Evolutionary conservation across 345 rosid genomes (phyloP).

Genomic region (Nasturtium officinale): DNA sequence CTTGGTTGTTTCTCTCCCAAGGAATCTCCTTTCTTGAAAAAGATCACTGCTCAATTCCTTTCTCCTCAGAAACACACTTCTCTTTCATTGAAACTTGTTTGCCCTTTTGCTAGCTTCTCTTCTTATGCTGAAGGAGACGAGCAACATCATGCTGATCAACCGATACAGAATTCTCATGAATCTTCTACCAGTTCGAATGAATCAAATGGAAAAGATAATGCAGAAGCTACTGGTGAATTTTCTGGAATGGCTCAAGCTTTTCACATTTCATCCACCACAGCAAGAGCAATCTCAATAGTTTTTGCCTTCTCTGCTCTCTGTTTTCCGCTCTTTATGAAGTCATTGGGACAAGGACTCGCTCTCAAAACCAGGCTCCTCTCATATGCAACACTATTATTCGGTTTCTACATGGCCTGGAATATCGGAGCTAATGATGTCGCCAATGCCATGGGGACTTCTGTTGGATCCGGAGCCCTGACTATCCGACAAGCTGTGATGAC

Average conservation of each 20-base stretch:
- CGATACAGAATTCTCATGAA: constrained; percentile 34
- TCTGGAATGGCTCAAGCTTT: constrained; percentile 88
- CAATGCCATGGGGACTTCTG: constrained; percentile 98
- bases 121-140: constrained; percentile 74
- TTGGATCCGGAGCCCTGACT: constrained; percentile 88
- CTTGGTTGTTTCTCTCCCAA: constrained; percentile 36
- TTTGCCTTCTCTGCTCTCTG: constrained; percentile 73
- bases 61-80: constrained; percentile 44
- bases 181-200: constrained; percentile 10
- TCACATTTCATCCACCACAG: constrained; percentile 67
- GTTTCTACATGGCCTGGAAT: constrained; percentile 99
- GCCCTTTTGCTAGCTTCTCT: constrained; percentile 68
- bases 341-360: constrained; percentile 60
- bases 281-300: constrained; percentile 60
- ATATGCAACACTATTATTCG: constrained; percentile 73
- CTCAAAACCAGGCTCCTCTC: constrained; percentile 71
- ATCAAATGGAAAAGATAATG: constrained; percentile 40
- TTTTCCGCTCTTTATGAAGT: constrained; percentile 77
- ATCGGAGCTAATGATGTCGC: constrained; percentile 99
- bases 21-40: constrained; percentile 44
- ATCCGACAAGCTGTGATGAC: constrained; percentile 84
- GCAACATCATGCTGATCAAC: constrained; percentile 47
- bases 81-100: constrained; percentile 41
- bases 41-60: constrained; percentile 30
- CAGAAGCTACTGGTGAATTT: constrained; percentile 41